Conservation (phyloP, 768 basidiomycete species). For the Russula sp. region DNA sequence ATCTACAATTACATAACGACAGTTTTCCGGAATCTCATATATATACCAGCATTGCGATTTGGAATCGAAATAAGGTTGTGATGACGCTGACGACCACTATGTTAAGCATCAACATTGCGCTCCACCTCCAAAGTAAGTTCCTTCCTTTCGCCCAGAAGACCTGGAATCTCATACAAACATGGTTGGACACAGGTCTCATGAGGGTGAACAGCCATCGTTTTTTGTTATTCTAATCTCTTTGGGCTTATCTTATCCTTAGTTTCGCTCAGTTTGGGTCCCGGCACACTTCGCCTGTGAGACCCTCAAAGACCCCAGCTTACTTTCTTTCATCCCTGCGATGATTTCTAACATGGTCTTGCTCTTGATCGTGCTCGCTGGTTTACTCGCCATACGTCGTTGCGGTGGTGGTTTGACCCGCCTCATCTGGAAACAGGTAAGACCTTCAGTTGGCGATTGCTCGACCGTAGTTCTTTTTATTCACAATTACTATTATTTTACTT, state of each 20-base stretch:
- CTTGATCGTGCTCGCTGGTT: slow-evolving; percentile 5
- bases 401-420: neutral
- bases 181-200: neutral
- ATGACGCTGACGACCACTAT: neutral
- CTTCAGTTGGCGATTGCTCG: too few species aligned
- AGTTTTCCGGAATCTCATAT: neutral
- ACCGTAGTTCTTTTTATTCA: neutral
- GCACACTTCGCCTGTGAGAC: neutral
- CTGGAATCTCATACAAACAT: neutral
- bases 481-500: too few species aligned
- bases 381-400: neutral
- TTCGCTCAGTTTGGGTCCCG: neutral
- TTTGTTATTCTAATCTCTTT: neutral
- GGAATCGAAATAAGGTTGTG: neutral
- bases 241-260: neutral
- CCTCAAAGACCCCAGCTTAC: neutral
- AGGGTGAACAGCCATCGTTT: neutral
- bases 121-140: slow-evolving; percentile 4
- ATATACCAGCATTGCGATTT: slow-evolving; percentile 1
- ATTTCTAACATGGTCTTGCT: slow-evolving; percentile 1
- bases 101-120: neutral
- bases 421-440: neutral
- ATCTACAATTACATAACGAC: neutral
- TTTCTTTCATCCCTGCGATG: neutral
- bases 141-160: too few species aligned